These are phyloP conservation scores for Aspergillus kassunensis DNA, from an alignment of 495 filamentous ascomycete genomes.

Conservation along the genomic window DNA sequence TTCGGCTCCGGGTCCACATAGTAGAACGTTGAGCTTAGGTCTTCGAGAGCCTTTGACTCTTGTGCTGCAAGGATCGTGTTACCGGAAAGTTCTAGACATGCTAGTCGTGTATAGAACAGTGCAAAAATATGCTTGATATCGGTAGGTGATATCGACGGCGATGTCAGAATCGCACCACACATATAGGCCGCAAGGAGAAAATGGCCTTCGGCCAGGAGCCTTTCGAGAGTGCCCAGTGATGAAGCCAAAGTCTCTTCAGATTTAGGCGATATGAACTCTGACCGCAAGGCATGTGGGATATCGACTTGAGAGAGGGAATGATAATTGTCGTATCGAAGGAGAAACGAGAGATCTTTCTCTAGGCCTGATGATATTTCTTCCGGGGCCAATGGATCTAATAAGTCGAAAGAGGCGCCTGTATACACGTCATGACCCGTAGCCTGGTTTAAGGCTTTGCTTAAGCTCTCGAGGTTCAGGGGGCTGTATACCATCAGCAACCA, in stretches of 20 bases:
- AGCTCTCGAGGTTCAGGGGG: constrained; percentile 18
- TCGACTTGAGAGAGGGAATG: constrained; percentile 67
- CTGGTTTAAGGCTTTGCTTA: constrained; percentile 9
- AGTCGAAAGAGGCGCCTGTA: constrained; percentile 27
- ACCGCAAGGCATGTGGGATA: constrained; percentile 60
- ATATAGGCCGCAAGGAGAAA: constrained; percentile 57
- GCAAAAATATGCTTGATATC: constrained; percentile 65
- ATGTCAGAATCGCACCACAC: constrained; percentile 37
- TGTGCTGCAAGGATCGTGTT: constrained; percentile 72
- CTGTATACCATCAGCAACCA: constrained; percentile 24
- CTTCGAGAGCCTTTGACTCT: constrained; percentile 79
- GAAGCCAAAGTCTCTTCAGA: constrained; percentile 36
- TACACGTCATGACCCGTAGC: constrained; percentile 17
- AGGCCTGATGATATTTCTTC: constrained; percentile 34
- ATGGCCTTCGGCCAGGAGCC: constrained; percentile 67
- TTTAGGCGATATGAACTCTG: constrained; percentile 35
- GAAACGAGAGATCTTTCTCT: constrained; percentile 71
- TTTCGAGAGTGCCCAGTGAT: constrained; percentile 50
- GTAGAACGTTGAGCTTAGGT: constrained; percentile 68
- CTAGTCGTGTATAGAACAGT: constrained; percentile 76
- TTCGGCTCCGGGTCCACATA: constrained; percentile 44
- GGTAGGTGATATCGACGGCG: constrained; percentile 45
- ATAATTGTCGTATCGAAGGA: constrained; percentile 74
- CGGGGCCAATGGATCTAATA: constrained; percentile 32
- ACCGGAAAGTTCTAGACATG: constrained; percentile 72